These are phyloP conservation scores for Lactarius sanguifluus DNA, from an alignment of 768 basidiomycete species.

Conservation along the genomic window DNA sequence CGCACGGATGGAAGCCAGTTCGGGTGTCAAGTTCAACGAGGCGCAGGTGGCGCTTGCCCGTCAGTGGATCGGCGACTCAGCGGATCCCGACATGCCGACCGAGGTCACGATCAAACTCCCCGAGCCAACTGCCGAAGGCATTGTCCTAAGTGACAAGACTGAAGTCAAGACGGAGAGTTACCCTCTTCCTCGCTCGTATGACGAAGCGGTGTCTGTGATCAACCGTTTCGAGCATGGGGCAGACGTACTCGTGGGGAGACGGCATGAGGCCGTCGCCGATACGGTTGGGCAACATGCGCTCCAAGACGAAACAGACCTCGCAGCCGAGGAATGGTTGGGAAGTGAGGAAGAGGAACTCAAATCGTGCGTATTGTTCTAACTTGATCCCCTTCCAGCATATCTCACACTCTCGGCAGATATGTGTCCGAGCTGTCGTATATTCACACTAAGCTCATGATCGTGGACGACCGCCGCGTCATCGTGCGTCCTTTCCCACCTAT, in stretches of 20 bases:
- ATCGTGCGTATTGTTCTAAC: slow-evolving; percentile 51
- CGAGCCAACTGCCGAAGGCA: slow-evolving; percentile 48
- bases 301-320: slow-evolving; percentile 55
- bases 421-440: slow-evolving; percentile 82
- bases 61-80: slow-evolving; percentile 60
- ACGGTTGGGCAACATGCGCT: slow-evolving; percentile 81
- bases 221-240: slow-evolving; percentile 71
- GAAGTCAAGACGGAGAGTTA: slow-evolving; percentile 59
- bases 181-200: slow-evolving; percentile 60
- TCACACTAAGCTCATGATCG: slow-evolving; percentile 90
- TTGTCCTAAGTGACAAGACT: slow-evolving; percentile 54
- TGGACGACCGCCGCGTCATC: slow-evolving; percentile 88
- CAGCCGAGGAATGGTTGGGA: slow-evolving; percentile 85
- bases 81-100: slow-evolving; percentile 41
- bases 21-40: slow-evolving; percentile 77
- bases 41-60: slow-evolving; percentile 85
- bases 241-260: slow-evolving; percentile 41
- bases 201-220: slow-evolving; percentile 70
- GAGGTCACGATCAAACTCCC: slow-evolving; percentile 61
- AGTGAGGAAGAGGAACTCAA: slow-evolving; percentile 78
- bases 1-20: slow-evolving; percentile 64
- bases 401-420: slow-evolving; percentile 49
- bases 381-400: slow-evolving; percentile 28
- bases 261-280: slow-evolving; percentile 66
- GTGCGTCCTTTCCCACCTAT: slow-evolving; percentile 44